Percentiles rank a stretch among this genome's conserved stretches.
These are phyloP conservation scores for Lecanosticta acicola DNA, from an alignment of 2,329 filamentous ascomycete genomes.

Conservation along the genomic window DNA sequence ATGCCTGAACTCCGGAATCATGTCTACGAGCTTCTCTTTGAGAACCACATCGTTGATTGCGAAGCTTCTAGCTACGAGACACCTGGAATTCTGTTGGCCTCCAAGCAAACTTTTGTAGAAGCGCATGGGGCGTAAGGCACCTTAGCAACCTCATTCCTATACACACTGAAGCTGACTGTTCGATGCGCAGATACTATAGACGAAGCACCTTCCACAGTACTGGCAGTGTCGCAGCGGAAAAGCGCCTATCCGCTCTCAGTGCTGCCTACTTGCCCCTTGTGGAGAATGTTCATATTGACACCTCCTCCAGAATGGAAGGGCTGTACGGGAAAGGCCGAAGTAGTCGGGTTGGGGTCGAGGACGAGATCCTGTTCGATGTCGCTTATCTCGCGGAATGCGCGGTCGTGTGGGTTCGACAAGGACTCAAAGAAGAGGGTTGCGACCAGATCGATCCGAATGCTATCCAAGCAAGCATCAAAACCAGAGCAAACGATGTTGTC, in stretches of 20 bases:
- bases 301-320: not conserved
- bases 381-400: not conserved
- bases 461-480: not conserved
- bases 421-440: not conserved
- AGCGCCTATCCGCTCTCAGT: not conserved
- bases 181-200: not conserved
- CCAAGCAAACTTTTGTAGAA: not conserved
- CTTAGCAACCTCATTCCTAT: not conserved
- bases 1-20: not conserved
- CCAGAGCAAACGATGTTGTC: not conserved
- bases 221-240: not conserved
- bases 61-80: not conserved
- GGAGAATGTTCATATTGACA: not conserved
- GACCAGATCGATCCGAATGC: not conserved
- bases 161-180: not conserved
- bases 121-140: not conserved
- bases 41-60: not conserved
- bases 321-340: not conserved
- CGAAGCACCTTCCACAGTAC: not conserved
- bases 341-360: not conserved
- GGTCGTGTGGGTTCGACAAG: not conserved
- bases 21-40: not conserved
- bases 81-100: not conserved
- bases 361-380: not conserved
- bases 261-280: not conserved